These are phyloP conservation scores for Cyberlindnera amylophila DNA, from an alignment of 805 yeast genomes.

Conservation along the genomic window DNA sequence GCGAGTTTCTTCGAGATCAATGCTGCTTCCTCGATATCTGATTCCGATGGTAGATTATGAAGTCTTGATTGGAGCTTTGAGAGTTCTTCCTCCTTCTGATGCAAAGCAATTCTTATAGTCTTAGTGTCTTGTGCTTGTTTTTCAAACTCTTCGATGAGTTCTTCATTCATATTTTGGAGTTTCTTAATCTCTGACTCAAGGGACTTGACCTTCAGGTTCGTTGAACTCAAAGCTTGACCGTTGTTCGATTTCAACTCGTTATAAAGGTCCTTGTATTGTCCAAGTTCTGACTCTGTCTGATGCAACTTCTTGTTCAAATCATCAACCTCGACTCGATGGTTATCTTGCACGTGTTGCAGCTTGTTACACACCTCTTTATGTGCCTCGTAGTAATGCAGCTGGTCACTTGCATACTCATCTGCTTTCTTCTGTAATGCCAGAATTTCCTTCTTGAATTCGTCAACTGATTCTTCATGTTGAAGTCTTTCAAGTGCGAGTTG, in stretches of 20 bases:
- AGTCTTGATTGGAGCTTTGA: constrained; percentile 1
- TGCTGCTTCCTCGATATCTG: constrained; percentile 14
- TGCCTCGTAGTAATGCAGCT: constrained; percentile 35
- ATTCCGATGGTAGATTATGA: constrained; percentile 33
- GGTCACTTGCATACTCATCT: constrained; percentile 26
- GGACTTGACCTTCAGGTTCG: neutral
- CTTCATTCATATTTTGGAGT: constrained; percentile 7
- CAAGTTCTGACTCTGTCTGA: constrained; percentile 19
- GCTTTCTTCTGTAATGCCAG: constrained; percentile 15
- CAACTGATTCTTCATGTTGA: constrained; percentile 28
- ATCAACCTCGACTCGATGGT: constrained; percentile 23
- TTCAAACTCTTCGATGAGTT: constrained; percentile 5
- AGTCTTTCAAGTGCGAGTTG: constrained; percentile 36
- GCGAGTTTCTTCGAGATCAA: constrained; percentile 28
- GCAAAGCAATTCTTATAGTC: neutral
- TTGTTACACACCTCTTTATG: constrained; percentile 29
- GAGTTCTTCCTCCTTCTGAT: constrained; percentile 7
- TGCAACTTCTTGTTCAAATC: constrained; percentile 19
- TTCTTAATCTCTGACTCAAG: constrained; percentile 7
- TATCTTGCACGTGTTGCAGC: constrained; percentile 25
- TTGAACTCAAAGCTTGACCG: neutral
- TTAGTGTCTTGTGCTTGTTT: constrained; percentile 6
- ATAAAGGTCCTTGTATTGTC: constrained; percentile 10
- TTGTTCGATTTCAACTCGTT: constrained; percentile 6
- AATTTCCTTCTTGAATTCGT: constrained; percentile 29